Base-by-base conservation (phyloP, 371 early-diverging fungal species). In the Mucor plumbeus region DNA sequence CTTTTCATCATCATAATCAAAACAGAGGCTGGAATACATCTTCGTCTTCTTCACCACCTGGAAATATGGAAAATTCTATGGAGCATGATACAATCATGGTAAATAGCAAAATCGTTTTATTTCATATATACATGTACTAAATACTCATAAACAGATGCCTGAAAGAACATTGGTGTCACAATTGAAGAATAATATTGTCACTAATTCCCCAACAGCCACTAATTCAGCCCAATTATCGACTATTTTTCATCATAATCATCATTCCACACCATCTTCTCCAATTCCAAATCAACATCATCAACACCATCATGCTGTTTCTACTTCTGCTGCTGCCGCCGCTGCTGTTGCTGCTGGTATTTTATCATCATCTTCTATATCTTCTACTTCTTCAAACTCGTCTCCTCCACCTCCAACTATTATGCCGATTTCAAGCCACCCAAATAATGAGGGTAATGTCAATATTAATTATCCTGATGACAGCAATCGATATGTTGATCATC, bases 81-180 rank as follows among this genome's bases (percentile, higher is more conserved):
- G 55, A 54, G 9, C 61, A 47, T 10, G 36, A 44, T 50, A 31
- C 63, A 26, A 63, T 63, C 34, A 63, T 68, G 68, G 68, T 68
- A 68, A 59, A 34, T 17, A 26, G 3, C 26, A 26, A 26, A 26
- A 26, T 44, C 5, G 11, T 38, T 38, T 11, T 38, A 8, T 21
- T 1, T n/a, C 9, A 41, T 40, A 9, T 34, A 36, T 55, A 17
- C 19, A 13, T 38, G 7, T 6, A 26, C 31, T 38, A 1, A 35
- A 15, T 34, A 33, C 31, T 34, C 11, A 48, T 15, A 10, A 47
- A 21, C 58, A 47, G 56, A 31, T 44, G 35, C 36, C 57, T 21
- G 58, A 64, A 64, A 64, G 65, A 57, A 9, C 48, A 14, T 17
- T 57, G 8, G 58, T 58, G 15, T 36, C 58, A 26, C 48, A 58